These are phyloP conservation scores for Mrakia frigida DNA, from an alignment of 768 basidiomycete genomes.

Conservation along the genomic window DNA sequence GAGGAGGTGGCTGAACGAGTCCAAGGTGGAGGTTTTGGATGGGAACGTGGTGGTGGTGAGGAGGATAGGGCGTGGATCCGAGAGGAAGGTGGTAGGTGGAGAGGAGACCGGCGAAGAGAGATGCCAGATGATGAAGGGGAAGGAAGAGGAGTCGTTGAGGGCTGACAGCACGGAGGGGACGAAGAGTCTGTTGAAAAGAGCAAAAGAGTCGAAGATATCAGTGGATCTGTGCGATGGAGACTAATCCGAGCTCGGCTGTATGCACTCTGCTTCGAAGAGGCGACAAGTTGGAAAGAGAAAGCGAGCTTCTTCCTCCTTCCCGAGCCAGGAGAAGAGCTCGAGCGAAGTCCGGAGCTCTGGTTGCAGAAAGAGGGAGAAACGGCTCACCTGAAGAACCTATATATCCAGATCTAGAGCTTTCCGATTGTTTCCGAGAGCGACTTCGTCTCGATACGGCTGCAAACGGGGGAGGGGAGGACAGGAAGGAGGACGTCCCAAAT, in stretches of 20 bases:
- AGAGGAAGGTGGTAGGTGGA: background rate
- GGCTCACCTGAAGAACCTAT: background rate
- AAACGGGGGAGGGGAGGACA: background rate
- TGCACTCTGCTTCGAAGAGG: too few species aligned
- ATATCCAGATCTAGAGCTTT: background rate
- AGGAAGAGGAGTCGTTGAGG: background rate
- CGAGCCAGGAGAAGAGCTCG: too few species aligned
- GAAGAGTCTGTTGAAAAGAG: background rate
- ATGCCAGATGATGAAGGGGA: background rate
- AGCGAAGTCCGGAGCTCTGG: too few species aligned
- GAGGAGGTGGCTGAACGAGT: background rate
- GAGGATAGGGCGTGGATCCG: background rate
- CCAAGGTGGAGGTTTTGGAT: background rate
- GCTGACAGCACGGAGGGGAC: background rate
- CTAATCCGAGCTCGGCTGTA: too few species aligned
- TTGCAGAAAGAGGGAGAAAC: too few species aligned
- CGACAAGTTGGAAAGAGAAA: too few species aligned
- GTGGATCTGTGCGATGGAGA: too few species aligned
- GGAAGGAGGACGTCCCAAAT: background rate
- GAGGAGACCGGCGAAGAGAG: background rate
- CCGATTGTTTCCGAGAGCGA: background rate
- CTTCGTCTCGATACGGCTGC: background rate
- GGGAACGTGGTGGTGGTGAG: background rate
- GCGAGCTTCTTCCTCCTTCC: too few species aligned
- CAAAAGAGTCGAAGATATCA: too few species aligned